Evolutionary conservation across 495 filamentous ascomycete species (phyloP).

Genomic region (Articulospora tetracladia): DNA sequence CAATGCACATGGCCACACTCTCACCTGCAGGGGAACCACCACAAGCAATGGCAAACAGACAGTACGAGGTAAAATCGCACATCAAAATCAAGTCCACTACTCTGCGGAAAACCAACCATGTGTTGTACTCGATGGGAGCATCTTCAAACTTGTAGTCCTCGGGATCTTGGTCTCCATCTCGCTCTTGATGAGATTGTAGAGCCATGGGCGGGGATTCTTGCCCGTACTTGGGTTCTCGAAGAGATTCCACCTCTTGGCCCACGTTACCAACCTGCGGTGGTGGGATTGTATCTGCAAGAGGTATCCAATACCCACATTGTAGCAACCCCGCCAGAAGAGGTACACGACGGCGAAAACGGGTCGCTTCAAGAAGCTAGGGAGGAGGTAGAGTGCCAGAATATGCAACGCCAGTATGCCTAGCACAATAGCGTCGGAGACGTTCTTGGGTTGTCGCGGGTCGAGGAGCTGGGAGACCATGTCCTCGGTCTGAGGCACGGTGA

Average conservation of each 20-base stretch:
- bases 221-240: constrained; percentile 81
- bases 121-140: constrained; percentile 96
- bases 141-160: constrained; percentile 90
- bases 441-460: constrained; percentile 93
- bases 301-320: constrained; percentile 92
- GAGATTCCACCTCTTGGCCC: constrained; percentile 80
- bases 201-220: constrained; percentile 71
- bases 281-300: constrained; percentile 87
- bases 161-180: constrained; percentile 95
- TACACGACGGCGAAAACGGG: constrained; percentile 79
- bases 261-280: constrained; percentile 76
- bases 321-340: constrained; percentile 86
- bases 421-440: constrained; percentile 78
- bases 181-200: constrained; percentile 77
- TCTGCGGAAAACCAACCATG: constrained; percentile 93
- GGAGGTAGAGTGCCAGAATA: constrained; percentile 63
- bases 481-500: constrained; percentile 92
- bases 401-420: constrained; percentile 75
- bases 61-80: constrained; percentile 97
- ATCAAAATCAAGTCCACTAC: constrained; percentile 95
- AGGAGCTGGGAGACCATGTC: constrained; percentile 98
- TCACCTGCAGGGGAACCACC: constrained; percentile 70
- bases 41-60: constrained; percentile 90
- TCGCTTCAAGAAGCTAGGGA: constrained; percentile 62
- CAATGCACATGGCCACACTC: constrained; percentile 57